phyloP scores from a whole-genome alignment of 2,329 filamentous ascomycete genomes.

The Capronia epimyces region DNA sequence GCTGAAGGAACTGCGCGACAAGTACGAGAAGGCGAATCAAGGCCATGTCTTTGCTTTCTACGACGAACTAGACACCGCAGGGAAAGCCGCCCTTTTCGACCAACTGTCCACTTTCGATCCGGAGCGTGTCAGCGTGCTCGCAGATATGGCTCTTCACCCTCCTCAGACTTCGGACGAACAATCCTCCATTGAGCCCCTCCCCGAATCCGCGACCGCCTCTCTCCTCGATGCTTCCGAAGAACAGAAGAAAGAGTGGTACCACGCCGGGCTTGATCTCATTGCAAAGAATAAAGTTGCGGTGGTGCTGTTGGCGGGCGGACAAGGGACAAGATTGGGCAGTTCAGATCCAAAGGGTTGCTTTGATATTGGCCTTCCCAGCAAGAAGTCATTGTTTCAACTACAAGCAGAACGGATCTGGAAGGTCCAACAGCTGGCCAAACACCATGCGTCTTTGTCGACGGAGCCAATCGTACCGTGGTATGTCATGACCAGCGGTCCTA shows the following conservation, averaged over 20 bases:
- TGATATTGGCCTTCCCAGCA: conserved; percentile 86
- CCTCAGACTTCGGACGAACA: conserved; percentile 51
- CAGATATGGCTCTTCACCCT: conserved; percentile 74
- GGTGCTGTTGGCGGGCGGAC: conserved; percentile 93
- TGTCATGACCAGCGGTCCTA: conserved; percentile 98
- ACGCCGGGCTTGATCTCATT: conserved; percentile 60
- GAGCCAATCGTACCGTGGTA: conserved; percentile 82
- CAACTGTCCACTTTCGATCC: conserved; percentile 82
- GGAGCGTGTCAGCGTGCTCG: conserved; percentile 78
- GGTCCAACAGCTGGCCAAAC: conserved; percentile 72
- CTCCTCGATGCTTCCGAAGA: conserved; percentile 79
- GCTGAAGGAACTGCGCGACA: conserved; percentile 61
- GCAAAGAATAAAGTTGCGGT: conserved; percentile 69
- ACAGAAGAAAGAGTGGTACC: conserved; percentile 79
- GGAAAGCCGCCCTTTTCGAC: conserved; percentile 72
- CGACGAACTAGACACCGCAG: conserved; percentile 65
- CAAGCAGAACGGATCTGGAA: conserved; percentile 91
- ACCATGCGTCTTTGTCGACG: conserved; percentile 56
- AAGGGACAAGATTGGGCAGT: conserved; percentile 90
- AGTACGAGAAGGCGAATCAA: conserved; percentile 69
- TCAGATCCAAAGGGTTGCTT: conserved; percentile 96
- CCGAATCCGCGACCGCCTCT: conserved; percentile 77
- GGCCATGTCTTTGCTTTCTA: conserved; percentile 83
- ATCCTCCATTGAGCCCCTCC: conserved; percentile 73
- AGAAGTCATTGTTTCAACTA: conserved; percentile 95